Percentiles rank a stretch among this genome's conserved stretches.
Evolutionary conservation across 345 rosid genomes (phyloP).

Genomic region (Syzygium aqueum): DNA sequence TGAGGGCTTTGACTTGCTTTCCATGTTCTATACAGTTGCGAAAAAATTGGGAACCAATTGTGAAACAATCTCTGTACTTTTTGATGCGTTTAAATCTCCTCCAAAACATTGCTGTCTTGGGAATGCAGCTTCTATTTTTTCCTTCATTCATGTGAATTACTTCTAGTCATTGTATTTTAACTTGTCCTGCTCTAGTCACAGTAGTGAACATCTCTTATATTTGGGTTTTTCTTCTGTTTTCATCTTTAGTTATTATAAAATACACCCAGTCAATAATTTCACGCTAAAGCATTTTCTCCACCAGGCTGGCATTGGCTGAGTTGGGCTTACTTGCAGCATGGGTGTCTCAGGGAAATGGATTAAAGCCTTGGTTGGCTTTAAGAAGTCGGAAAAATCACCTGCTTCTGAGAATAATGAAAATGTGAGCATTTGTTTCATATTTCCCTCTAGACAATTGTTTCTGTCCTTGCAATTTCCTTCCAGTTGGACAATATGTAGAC

Average conservation of each 20-base stretch:
- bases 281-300: conserved; percentile 6
- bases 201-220: not conserved
- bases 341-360: conserved; percentile 97
- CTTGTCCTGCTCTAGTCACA: not conserved
- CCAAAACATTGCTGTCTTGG: not conserved
- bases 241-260: not conserved
- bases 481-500: not conserved
- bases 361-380: conserved; percentile 78
- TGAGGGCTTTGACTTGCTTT: not conserved
- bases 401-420: conserved; percentile 57
- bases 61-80: not conserved
- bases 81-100: not conserved
- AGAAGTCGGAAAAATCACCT: conserved; percentile 61
- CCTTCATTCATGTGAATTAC: not conserved
- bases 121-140: not conserved
- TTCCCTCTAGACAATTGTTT: not conserved
- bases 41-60: not conserved
- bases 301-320: conserved; percentile 8
- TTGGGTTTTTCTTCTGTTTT: not conserved
- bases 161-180: not conserved
- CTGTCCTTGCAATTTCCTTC: not conserved
- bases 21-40: not conserved
- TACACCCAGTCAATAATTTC: not conserved
- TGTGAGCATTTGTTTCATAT: conserved; percentile 30
- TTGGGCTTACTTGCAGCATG: conserved; percentile 32